A percentile compares a stretch with the other conserved stretches of the same genome.
Evolutionary conservation across 768 basidiomycete species (phyloP).

Genomic region (Crucibulum laeve): DNA sequence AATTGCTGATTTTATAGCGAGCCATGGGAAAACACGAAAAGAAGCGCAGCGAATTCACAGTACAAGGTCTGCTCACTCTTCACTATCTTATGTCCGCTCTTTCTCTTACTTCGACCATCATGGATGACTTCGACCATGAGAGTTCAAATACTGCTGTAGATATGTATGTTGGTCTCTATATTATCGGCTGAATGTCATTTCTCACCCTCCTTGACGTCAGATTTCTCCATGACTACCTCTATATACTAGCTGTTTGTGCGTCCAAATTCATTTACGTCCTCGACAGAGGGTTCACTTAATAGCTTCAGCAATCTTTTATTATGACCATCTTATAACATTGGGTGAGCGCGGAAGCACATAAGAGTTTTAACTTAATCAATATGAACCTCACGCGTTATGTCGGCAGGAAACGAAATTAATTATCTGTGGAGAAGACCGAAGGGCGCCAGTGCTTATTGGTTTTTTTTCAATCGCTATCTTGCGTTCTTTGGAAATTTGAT

Average conservation of each 20-base stretch:
- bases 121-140: constrained; percentile 9
- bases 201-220: constrained; percentile 7
- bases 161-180: constrained; percentile 7
- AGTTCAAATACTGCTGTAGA: constrained; percentile 6
- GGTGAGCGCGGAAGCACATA: too few relatives aligned
- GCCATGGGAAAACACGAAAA: neutral
- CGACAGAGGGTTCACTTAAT: constrained; percentile 1
- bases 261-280: constrained; percentile 1
- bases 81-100: neutral
- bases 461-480: constrained; percentile 48
- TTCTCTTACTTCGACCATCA: neutral
- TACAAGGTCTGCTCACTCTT: neutral
- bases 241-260: constrained; percentile 28
- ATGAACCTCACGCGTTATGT: neutral
- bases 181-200: neutral
- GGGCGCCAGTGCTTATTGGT: constrained; percentile 33
- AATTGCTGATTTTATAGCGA: too few relatives aligned
- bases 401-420: constrained; percentile 31
- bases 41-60: too few relatives aligned
- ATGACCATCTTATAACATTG: constrained; percentile 33
- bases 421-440: constrained; percentile 41
- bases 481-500: constrained; percentile 34
- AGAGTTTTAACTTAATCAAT: neutral
- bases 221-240: constrained; percentile 23
- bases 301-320: constrained; percentile 29